phyloP scores from a whole-genome alignment of 805 yeast genomes.

The Zygoascus biomembranicola region DNA sequence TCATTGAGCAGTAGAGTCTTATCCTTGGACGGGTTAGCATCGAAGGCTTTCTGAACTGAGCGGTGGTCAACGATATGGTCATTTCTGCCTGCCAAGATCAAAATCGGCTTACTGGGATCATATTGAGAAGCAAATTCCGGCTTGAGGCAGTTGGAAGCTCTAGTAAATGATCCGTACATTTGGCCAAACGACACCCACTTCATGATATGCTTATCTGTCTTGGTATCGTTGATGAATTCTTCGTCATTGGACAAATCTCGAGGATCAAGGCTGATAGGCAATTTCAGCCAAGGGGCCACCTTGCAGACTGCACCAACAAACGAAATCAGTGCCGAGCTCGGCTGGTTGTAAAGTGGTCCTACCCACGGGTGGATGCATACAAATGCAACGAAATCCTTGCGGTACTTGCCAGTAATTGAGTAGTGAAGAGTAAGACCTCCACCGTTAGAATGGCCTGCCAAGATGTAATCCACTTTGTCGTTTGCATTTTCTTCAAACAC shows the following conservation, averaged over 20 bases:
- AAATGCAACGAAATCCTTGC: constrained; percentile 27
- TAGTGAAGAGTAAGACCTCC: constrained; percentile 32
- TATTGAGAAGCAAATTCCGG: constrained; percentile 21
- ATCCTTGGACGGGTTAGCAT: constrained; percentile 14
- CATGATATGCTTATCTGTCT: constrained; percentile 22
- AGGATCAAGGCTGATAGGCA: constrained; percentile 20
- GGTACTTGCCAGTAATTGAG: constrained; percentile 27
- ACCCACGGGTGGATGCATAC: constrained; percentile 9
- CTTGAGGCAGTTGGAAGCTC: constrained; percentile 27
- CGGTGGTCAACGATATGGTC: constrained; percentile 16
- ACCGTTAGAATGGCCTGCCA: constrained; percentile 35
- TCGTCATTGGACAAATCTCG: constrained; percentile 23
- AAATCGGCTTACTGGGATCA: constrained; percentile 26
- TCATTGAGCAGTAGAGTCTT: constrained; percentile 16
- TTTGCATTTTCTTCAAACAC: constrained; percentile 4
- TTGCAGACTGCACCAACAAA: constrained; percentile 21
- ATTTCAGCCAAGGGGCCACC: constrained; percentile 21
- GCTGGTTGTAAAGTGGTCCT: constrained; percentile 8
- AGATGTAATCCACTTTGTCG: constrained; percentile 17
- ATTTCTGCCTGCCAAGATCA: constrained; percentile 25
- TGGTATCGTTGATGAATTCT: constrained; percentile 13
- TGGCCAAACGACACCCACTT: constrained; percentile 22
- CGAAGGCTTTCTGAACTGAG: constrained; percentile 16
- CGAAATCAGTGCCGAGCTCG: background rate
- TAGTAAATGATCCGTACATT: constrained; percentile 27